Conservation (phyloP, 1,284 basidiomycete species). For the Moesziomyces antarcticus region DNA sequence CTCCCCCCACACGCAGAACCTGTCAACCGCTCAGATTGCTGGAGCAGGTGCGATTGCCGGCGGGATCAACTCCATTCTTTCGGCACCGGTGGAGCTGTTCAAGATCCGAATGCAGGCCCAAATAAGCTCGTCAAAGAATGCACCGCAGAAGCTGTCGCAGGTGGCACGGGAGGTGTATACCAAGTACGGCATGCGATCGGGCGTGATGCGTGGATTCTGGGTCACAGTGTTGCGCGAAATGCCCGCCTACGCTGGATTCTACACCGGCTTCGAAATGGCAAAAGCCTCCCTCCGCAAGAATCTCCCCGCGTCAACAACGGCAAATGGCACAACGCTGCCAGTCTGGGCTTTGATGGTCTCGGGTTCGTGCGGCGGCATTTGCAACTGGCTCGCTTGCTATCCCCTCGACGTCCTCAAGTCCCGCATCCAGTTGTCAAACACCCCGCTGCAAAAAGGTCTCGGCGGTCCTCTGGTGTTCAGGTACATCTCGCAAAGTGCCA, state of each 20-base stretch:
- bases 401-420: constrained; percentile 72
- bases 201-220: constrained; percentile 97
- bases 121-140: constrained; percentile 71
- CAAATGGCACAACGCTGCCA: constrained; percentile 71
- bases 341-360: constrained; percentile 88
- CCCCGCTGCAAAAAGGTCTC: constrained; percentile 24
- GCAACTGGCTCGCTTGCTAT: constrained; percentile 94
- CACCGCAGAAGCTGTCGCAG: constrained; percentile 78
- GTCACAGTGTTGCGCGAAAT: constrained; percentile 92
- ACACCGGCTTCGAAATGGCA: constrained; percentile 86
- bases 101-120: constrained; percentile 98
- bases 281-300: constrained; percentile 79
- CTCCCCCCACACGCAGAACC: constrained; percentile 81
- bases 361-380: constrained; percentile 87
- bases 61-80: constrained; percentile 80
- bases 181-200: constrained; percentile 83
- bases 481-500: constrained; percentile 41
- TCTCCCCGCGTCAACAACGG: constrained; percentile 49
- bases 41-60: constrained; percentile 90
- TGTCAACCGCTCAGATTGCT: constrained; percentile 82
- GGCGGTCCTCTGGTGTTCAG: constrained; percentile 21
- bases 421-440: constrained; percentile 40
- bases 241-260: constrained; percentile 88
- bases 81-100: constrained; percentile 76
- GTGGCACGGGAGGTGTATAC: constrained; percentile 82